A percentile compares a stretch with the other conserved stretches of the same genome.
phyloP scores from a whole-genome alignment of 2,329 filamentous ascomycete genomes.

The Arthrobotrys musiformis region DNA sequence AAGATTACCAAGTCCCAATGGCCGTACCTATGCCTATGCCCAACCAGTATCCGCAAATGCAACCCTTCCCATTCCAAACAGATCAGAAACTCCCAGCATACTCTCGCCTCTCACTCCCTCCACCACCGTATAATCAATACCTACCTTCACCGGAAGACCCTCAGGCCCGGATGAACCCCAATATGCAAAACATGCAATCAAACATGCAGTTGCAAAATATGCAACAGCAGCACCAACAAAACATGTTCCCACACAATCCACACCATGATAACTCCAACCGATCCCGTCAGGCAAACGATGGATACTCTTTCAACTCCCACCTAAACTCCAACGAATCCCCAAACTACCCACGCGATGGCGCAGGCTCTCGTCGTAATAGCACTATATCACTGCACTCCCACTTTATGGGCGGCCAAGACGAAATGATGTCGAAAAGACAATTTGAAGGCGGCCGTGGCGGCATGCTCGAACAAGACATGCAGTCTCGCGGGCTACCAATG shows the following conservation, averaged over 20 bases:
- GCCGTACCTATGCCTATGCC: background rate
- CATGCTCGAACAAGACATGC: slow-evolving; percentile 14
- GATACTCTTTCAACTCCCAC: slow-evolving; percentile 14
- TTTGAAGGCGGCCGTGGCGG: background rate
- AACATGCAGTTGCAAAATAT: background rate
- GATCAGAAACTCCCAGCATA: background rate
- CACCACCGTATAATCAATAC: slow-evolving; percentile 15
- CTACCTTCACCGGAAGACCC: slow-evolving; percentile 1
- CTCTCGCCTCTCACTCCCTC: background rate
- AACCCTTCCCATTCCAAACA: background rate
- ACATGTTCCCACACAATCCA: slow-evolving; percentile 6
- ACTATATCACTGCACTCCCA: background rate
- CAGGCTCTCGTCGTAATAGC: slow-evolving; percentile 30
- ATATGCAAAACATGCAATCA: background rate
- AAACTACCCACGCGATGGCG: slow-evolving; percentile 29
- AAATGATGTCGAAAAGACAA: slow-evolving; percentile 13
- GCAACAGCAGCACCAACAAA: too few species aligned
- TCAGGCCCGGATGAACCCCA: slow-evolving; percentile 19
- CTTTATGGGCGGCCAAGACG: slow-evolving; percentile 10
- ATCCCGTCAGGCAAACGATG: slow-evolving; percentile 4
- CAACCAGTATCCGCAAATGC: background rate
- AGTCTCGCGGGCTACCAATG: background rate
- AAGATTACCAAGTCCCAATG: background rate
- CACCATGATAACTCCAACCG: slow-evolving; percentile 10
- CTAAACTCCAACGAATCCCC: slow-evolving; percentile 16